A percentile compares a stretch with the other conserved stretches of the same genome.
Conservation (phyloP, 179 eudicot genomes). For the Gypsophila paniculata region DNA sequence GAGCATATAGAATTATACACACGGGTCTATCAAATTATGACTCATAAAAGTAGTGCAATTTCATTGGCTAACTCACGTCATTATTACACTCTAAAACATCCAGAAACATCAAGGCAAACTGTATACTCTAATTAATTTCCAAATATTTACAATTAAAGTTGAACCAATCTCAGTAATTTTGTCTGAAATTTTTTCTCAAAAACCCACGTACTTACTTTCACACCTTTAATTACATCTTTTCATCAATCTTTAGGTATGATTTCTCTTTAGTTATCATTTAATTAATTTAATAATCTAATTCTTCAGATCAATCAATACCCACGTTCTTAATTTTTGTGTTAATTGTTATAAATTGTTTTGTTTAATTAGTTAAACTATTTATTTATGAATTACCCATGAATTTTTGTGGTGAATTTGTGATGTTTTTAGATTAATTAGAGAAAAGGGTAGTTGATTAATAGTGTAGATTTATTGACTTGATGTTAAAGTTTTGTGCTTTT, state of each 20-base stretch:
- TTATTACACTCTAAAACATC: neutral
- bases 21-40: too few relatives aligned
- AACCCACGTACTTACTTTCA: neutral
- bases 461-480: neutral
- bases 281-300: too few relatives aligned
- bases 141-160: neutral
- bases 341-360: neutral
- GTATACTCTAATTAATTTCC: too few relatives aligned
- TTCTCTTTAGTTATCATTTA: neutral
- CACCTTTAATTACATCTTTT: neutral
- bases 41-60: constrained; percentile 1
- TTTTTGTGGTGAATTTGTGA: neutral
- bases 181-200: neutral
- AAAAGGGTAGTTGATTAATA: constrained; percentile 9
- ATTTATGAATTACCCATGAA: neutral
- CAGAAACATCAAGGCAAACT: too few relatives aligned
- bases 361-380: neutral
- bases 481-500: constrained; percentile 10
- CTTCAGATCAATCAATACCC: constrained; percentile 17
- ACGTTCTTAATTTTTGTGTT: constrained; percentile 3
- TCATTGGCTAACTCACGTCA: constrained; percentile 23
- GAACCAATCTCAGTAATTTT: neutral
- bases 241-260: constrained; percentile 15
- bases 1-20: too few relatives aligned
- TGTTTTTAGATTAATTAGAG: constrained; percentile 3